Evolutionary conservation across 192 early-diverging fungal genomes (phyloP).

Genomic region (Gaertneriomyces semiglobifer): DNA sequence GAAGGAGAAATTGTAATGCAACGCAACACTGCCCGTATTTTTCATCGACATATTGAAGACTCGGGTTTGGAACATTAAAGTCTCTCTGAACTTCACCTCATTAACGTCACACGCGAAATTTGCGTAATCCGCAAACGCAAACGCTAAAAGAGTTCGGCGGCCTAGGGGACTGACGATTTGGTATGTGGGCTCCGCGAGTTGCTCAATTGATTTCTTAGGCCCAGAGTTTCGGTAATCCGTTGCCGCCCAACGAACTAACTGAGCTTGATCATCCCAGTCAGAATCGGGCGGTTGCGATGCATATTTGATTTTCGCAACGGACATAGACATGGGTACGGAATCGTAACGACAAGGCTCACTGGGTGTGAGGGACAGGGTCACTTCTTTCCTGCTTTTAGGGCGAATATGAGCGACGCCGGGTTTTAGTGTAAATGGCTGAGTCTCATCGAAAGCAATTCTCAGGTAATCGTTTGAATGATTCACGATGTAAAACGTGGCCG

Average conservation of each 20-base stretch:
- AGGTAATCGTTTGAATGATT: slow-evolving; percentile 50
- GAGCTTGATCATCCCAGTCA: slow-evolving; percentile 54
- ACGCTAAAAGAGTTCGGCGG: slow-evolving; percentile 30
- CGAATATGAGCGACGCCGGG: slow-evolving; percentile 41
- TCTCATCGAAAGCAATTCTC: slow-evolving; percentile 29
- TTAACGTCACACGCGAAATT: slow-evolving; percentile 50
- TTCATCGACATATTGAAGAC: slow-evolving; percentile 42
- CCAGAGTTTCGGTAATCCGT: slow-evolving; percentile 12
- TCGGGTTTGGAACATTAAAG: slow-evolving; percentile 57
- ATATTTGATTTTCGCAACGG: slow-evolving; percentile 42
- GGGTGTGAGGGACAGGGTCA: slow-evolving; percentile 42
- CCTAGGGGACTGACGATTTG: slow-evolving; percentile 27
- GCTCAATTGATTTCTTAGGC: slow-evolving; percentile 47
- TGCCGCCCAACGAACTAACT: slow-evolving; percentile 41
- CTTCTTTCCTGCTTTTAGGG: slow-evolving; percentile 42
- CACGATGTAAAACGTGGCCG: slow-evolving; percentile 31
- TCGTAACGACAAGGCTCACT: slow-evolving; percentile 35
- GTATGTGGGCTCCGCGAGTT: slow-evolving; percentile 42
- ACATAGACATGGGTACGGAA: slow-evolving; percentile 21
- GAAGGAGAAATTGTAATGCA: slow-evolving; percentile 41
- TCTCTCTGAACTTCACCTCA: slow-evolving; percentile 52
- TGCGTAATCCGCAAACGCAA: slow-evolving; percentile 52
- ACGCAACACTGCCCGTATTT: slow-evolving; percentile 48
- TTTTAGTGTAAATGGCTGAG: slow-evolving; percentile 39
- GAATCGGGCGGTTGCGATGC: slow-evolving; percentile 24